phyloP scores from a whole-genome alignment of 2,329 filamentous ascomycete genomes.

The Pseudogymnoascus sp. region DNA sequence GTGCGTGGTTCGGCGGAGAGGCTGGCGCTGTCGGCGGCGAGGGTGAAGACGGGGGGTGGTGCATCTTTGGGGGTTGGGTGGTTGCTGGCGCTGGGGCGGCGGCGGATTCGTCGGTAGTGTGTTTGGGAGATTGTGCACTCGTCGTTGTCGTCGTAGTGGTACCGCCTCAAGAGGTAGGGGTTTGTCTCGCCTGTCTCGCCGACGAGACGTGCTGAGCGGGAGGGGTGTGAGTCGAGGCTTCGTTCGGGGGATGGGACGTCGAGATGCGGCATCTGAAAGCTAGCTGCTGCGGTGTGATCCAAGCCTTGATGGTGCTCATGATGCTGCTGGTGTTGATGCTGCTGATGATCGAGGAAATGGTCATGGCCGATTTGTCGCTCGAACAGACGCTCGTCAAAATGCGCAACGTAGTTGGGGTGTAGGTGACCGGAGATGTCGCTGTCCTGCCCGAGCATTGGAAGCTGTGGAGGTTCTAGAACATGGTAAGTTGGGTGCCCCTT shows the following conservation, averaged over 20 bases:
- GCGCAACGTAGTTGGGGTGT: background rate
- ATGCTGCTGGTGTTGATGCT: slow-evolving; percentile 23
- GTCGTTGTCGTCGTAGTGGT: slow-evolving; percentile 29
- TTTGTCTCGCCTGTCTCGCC: slow-evolving; percentile 31
- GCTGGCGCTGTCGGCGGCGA: slow-evolving; percentile 28
- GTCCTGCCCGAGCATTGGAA: background rate
- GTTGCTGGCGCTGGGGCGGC: slow-evolving; percentile 10
- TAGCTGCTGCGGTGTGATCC: slow-evolving; percentile 13
- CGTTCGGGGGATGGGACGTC: slow-evolving; percentile 19
- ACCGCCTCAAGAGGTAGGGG: slow-evolving; percentile 28
- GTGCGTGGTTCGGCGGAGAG: slow-evolving; percentile 29
- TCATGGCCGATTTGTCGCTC: slow-evolving; percentile 25
- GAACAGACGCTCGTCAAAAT: slow-evolving; percentile 12
- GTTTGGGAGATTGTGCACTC: slow-evolving; percentile 30
- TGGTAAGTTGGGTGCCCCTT: background rate
- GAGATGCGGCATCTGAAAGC: slow-evolving; percentile 23
- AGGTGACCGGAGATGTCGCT: background rate
- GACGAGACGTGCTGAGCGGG: slow-evolving; percentile 27
- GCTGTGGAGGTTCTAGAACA: background rate
- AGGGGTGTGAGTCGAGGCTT: slow-evolving; percentile 25
- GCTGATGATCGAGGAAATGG: slow-evolving; percentile 19
- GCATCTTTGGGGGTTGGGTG: slow-evolving; percentile 24
- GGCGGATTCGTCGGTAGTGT: slow-evolving; percentile 28
- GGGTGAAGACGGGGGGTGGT: slow-evolving; percentile 30
- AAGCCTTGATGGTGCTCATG: slow-evolving; percentile 23